A percentile compares a stretch with the other conserved stretches of the same genome.
Conservation (phyloP, 73 alveolate genomes). For the Symbiodinium pilosum region DNA sequence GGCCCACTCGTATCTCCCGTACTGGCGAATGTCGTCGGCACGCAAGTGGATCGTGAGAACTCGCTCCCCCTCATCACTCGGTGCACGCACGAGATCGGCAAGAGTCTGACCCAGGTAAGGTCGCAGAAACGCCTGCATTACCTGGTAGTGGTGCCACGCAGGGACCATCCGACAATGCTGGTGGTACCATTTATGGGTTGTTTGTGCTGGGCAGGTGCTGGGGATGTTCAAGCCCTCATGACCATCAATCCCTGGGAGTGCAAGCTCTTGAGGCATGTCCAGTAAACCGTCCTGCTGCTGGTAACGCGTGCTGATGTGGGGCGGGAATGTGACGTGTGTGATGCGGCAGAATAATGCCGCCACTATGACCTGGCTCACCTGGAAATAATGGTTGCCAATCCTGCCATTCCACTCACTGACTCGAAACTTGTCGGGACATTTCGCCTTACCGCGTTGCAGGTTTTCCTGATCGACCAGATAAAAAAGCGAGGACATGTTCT, state of each 20-base stretch:
- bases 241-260: background rate
- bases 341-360: background rate
- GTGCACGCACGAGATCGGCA: background rate
- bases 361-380: slow-evolving; percentile 5
- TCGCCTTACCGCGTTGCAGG: background rate
- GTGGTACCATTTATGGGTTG: slow-evolving; percentile 7
- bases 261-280: slow-evolving; percentile 17
- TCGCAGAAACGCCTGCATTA: background rate
- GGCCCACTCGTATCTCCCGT: background rate
- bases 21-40: slow-evolving; percentile 22
- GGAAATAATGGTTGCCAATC: slow-evolving; percentile 9
- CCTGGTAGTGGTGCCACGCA: slow-evolving; percentile 17
- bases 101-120: slow-evolving; percentile 14
- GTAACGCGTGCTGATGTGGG: background rate
- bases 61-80: background rate
- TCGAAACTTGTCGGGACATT: background rate
- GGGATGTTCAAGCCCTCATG: background rate
- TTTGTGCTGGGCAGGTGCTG: background rate
- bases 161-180: slow-evolving; percentile 11
- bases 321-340: background rate
- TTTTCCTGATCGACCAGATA: background rate
- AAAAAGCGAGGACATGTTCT: background rate
- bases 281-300: slow-evolving; percentile 4
- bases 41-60: slow-evolving; percentile 22
- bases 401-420: slow-evolving; percentile 23